A percentile compares a stretch with the other conserved stretches of the same genome.
phyloP scores from a whole-genome alignment of 148 eudicot species.

The Rhododendron molle region DNA sequence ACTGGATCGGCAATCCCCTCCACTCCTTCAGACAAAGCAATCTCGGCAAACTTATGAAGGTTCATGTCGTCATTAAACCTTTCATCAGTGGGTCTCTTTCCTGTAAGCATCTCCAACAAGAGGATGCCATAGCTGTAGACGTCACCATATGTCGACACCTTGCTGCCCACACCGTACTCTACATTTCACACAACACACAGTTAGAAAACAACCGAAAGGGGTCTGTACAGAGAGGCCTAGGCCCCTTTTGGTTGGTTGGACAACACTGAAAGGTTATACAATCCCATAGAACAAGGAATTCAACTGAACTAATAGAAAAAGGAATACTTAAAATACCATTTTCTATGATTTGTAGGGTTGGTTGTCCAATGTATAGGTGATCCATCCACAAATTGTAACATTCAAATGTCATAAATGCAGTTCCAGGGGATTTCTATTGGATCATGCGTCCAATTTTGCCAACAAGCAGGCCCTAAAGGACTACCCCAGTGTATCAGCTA shows the following conservation, averaged over 20 bases:
- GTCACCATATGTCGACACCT: slow-evolving; percentile 13
- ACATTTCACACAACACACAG: neutral
- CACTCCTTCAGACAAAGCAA: slow-evolving; percentile 2
- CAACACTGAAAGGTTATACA: neutral
- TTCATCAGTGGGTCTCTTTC: slow-evolving; percentile 13
- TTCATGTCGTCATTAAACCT: neutral
- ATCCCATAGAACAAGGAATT: neutral
- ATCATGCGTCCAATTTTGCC: too few species aligned
- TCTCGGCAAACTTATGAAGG: slow-evolving; percentile 9
- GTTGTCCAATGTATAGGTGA: too few species aligned
- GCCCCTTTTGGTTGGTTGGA: neutral
- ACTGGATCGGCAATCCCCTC: slow-evolving; percentile 1
- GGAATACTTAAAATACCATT: too few species aligned
- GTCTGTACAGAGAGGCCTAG: neutral
- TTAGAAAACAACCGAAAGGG: neutral
- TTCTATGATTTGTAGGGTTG: too few species aligned
- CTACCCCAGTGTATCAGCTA: too few species aligned
- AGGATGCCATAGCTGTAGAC: slow-evolving; percentile 16
- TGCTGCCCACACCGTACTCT: slow-evolving; percentile 14
- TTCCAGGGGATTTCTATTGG: too few species aligned
- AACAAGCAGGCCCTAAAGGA: too few species aligned
- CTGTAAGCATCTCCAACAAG: slow-evolving; percentile 14
- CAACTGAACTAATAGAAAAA: neutral
- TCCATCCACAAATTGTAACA: too few species aligned
- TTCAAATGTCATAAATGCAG: too few species aligned